Base-by-base conservation (phyloP, 768 basidiomycete species). In the Suillus lakei region DNA sequence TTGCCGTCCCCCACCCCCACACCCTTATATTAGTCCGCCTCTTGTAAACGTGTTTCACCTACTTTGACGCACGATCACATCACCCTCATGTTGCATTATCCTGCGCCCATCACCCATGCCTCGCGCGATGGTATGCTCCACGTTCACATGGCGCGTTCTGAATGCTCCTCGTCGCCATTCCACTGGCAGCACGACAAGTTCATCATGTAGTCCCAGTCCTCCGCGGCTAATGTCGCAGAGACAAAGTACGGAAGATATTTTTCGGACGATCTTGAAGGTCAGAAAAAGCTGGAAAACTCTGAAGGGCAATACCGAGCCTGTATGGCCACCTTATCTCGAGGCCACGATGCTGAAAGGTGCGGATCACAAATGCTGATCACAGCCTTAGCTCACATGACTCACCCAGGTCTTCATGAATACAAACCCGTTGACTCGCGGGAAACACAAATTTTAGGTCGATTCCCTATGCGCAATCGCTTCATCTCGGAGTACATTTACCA, bases 281-380 rank as follows among this genome's bases (percentile, higher is more conserved):
- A 85, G 91, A 68, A 91, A 91, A 76, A 88, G 85, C 71, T 92
- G 90, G 89, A 91, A 91, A 73, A 91, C 88, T 0, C 76, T 89
- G 32, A 85, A 86, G 73, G 91, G 89, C 53, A 69, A 69, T 54
- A 86, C 87, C 36, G 91, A 92, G 73, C 84, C 89, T 12, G 91
- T 93, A 26, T 92, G 91, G 91, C 91, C 91, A 61, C 90, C 88
- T 13, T 85, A 89, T 69, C 86, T 93, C 60, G 91, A 93, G 79
- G 90, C 88, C 34, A 89, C 89, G 46, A 81, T 93, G 68, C 84
- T 93, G 50, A 88, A 91, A 83, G 91, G 91, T 89, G 66, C 50
- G 78, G 55, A 62, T 66, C 62, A 65, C 65, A 60, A 53, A 63
- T 46, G 23, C 26, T 50, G 28, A 59, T 64, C 61, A 41, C 44